phyloP scores from a whole-genome alignment of 2,329 filamentous ascomycete genomes.

The Botryosphaeria dothidea region DNA sequence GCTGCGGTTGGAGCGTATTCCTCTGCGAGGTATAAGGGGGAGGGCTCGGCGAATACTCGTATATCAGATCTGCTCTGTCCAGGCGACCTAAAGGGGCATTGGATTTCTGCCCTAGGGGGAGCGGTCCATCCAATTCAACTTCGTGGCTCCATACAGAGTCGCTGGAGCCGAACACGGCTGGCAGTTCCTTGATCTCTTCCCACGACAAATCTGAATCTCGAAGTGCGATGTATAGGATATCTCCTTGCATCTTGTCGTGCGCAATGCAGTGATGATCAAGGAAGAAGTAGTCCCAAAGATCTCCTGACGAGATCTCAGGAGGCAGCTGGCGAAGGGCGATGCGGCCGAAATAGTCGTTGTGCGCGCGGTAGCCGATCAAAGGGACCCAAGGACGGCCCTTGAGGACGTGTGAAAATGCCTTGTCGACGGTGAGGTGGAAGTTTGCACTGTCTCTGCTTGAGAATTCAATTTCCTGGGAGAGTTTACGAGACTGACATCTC shows the following conservation, averaged over 20 bases:
- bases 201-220: constrained; percentile 42
- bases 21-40: constrained; percentile 40
- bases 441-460: constrained; percentile 37
- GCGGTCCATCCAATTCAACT: constrained; percentile 39
- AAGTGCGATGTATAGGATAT: constrained; percentile 42
- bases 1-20: not conserved
- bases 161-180: constrained; percentile 32
- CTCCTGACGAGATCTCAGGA: constrained; percentile 33
- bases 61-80: constrained; percentile 42
- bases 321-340: constrained; percentile 40
- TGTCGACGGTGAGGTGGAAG: constrained; percentile 39
- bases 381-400: constrained; percentile 43
- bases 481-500: constrained; percentile 40
- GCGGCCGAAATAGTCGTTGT: constrained; percentile 39
- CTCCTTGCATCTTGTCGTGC: constrained; percentile 44
- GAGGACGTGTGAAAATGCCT: constrained; percentile 36
- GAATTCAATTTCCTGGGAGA: constrained; percentile 40
- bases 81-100: not conserved
- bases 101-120: constrained; percentile 34
- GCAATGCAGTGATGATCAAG: constrained; percentile 43
- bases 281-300: constrained; percentile 42
- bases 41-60: constrained; percentile 42
- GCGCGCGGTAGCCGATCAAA: constrained; percentile 38
- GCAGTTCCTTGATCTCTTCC: constrained; percentile 41
- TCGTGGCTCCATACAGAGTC: constrained; percentile 42